Evolutionary conservation across 2,329 filamentous ascomycete species (phyloP).

Genomic region (Ceratocystis cacaofunesta): DNA sequence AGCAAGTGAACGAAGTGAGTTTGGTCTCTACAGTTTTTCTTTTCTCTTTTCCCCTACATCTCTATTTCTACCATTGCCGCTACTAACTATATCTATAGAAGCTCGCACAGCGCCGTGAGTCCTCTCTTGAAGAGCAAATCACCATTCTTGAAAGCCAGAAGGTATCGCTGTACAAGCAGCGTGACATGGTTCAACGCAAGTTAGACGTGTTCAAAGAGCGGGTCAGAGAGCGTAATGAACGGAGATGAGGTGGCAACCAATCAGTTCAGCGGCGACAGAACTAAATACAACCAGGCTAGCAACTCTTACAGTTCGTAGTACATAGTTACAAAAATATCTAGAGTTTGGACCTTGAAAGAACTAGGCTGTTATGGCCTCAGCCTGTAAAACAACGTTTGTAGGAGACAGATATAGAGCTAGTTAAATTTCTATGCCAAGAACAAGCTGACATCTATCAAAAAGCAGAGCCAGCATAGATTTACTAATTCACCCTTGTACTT

Average conservation of each 20-base stretch:
- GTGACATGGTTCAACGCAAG: slow-evolving; percentile 29
- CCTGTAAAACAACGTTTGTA: no score
- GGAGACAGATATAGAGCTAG: no score
- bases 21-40: not conserved
- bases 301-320: no score
- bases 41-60: not conserved
- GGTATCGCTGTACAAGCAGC: slow-evolving; percentile 27
- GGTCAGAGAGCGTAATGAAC: slow-evolving; percentile 26
- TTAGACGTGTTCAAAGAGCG: slow-evolving; percentile 28
- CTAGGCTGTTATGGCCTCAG: no score
- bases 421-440: no score
- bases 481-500: no score
- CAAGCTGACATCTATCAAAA: no score
- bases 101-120: slow-evolving; percentile 26
- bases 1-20: slow-evolving; percentile 31
- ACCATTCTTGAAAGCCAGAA: slow-evolving; percentile 31
- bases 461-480: no score
- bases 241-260: slow-evolving; percentile 17
- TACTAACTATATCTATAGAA: slow-evolving; percentile 20
- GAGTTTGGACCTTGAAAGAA: no score
- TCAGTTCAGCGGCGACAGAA: no score
- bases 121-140: slow-evolving; percentile 31
- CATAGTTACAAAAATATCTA: no score
- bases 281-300: no score
- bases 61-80: not conserved